Base-by-base conservation (phyloP, 257 asterid genomes). In the Forsythia viridissima region DNA sequence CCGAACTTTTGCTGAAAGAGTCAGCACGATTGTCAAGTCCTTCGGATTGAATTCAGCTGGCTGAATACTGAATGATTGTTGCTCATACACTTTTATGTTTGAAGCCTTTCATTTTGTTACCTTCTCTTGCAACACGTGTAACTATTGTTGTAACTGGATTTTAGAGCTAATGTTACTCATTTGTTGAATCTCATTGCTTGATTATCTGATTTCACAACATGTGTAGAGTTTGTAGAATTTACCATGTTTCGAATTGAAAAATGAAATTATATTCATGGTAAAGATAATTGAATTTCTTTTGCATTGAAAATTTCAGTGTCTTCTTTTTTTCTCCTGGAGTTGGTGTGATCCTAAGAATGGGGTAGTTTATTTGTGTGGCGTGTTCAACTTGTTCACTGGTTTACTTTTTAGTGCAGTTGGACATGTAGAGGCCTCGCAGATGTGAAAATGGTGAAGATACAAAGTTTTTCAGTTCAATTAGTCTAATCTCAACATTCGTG, bases 1-100 rank as follows among this genome's bases (percentile, higher is more conserved):
- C 75, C 91, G 77, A 79, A 84, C 76, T 52, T 96, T 93, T 80
- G 97, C 96, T 30, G 97, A 90, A 81, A 92, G 96, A 82, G 97
- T 96, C 72, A 85, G 96, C 80, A 71, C 83, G 43, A 90, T 96
- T 4, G 99, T 96, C 76, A 90, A 92, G 85, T 85, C 98, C 66
- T 96, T 90, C 42, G 97, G 97, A 43, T 85, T 88, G 83, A 92
- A 84, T 87, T 86, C 97, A 65, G 79, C 86, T 59, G 67, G 81
- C 82, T 88, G 87, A 89, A 61, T 75, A 79, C 67, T 68, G 52
- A 51, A 40, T 67, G 3, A 51, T 40, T 57, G 73, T 70, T 63
- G n/a, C 40, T n/a, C 76, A 6, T 5, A 13, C 8, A 71, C 80
- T 76, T 34, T 30, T 43, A 2, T 37, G 18, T 61, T 70, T 68